Conservation (phyloP, 2,329 filamentous ascomycete species). For the Talaromyces sp. region DNA sequence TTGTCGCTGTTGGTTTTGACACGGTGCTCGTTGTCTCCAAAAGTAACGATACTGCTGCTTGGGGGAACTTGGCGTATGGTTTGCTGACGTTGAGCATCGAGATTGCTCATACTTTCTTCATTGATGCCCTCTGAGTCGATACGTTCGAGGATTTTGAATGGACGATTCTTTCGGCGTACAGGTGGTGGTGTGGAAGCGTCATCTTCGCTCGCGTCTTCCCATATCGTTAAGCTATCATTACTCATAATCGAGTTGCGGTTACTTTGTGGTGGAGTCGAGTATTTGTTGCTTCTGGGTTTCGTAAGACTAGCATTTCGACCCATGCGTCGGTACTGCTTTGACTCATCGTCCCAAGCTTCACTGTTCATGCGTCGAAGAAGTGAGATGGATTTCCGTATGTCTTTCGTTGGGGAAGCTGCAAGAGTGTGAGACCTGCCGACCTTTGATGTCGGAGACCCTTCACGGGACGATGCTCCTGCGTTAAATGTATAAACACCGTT, state of each 20-base stretch:
- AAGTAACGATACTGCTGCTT: slow-evolving; percentile 8
- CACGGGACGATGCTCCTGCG: neutral
- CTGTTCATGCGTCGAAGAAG: slow-evolving; percentile 21
- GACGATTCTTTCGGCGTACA: slow-evolving; percentile 6
- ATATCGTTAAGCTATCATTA: slow-evolving; percentile 26
- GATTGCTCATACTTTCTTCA: slow-evolving; percentile 1
- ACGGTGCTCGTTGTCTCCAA: neutral
- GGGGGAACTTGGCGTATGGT: slow-evolving; percentile 5
- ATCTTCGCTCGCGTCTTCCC: slow-evolving; percentile 27
- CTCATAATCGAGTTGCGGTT: slow-evolving; percentile 15
- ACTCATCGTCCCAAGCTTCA: slow-evolving; percentile 13
- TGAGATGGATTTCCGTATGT: slow-evolving; percentile 23
- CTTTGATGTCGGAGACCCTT: slow-evolving; percentile 10
- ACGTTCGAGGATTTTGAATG: slow-evolving; percentile 8
- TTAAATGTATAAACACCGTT: neutral
- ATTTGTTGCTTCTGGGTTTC: neutral
- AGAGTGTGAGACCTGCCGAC: slow-evolving; percentile 11
- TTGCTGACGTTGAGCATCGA: neutral
- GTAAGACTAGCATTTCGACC: slow-evolving; percentile 6
- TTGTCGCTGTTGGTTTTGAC: slow-evolving; percentile 1
- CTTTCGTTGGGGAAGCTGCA: slow-evolving; percentile 12
- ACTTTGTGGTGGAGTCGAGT: slow-evolving; percentile 1
- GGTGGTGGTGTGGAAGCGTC: neutral
- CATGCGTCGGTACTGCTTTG: slow-evolving; percentile 9
- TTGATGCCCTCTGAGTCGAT: slow-evolving; percentile 9